These are phyloP conservation scores for Tricholoma bakamatsutake DNA, from an alignment of 768 basidiomycete species.

Conservation along the genomic window DNA sequence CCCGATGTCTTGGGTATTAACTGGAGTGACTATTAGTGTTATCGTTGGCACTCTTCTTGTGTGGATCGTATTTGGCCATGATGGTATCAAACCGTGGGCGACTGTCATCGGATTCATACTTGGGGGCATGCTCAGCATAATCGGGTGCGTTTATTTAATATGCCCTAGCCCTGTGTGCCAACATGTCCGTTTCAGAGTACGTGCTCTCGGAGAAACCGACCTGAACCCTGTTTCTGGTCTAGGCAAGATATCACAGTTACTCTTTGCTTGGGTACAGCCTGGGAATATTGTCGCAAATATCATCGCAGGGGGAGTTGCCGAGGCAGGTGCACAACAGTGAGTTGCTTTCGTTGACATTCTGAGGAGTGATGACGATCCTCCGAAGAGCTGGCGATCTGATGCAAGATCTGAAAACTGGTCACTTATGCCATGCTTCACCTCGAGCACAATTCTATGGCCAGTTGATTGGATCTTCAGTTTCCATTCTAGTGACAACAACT, in stretches of 20 bases:
- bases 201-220: constrained; percentile 94
- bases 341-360: constrained; percentile 15
- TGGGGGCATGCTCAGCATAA: constrained; percentile 78
- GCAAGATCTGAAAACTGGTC: constrained; percentile 98
- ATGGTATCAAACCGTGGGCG: constrained; percentile 95
- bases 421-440: constrained; percentile 87
- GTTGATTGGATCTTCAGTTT: constrained; percentile 82
- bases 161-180: neutral
- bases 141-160: constrained; percentile 54
- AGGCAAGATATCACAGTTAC: constrained; percentile 90
- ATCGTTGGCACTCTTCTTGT: constrained; percentile 71
- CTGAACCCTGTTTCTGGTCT: constrained; percentile 88
- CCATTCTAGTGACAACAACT: constrained; percentile 83
- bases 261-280: constrained; percentile 93
- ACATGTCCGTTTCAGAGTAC: constrained; percentile 48
- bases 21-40: constrained; percentile 59
- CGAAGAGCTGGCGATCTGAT: constrained; percentile 90
- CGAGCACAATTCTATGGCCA: constrained; percentile 93
- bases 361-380: constrained; percentile 4
- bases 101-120: constrained; percentile 79
- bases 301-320: constrained; percentile 94
- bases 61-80: constrained; percentile 83
- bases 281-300: constrained; percentile 97
- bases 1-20: constrained; percentile 69
- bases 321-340: constrained; percentile 91